Evolutionary conservation across 768 basidiomycete species (phyloP).

Genomic region (Hygrophoropsis aurantiaca): DNA sequence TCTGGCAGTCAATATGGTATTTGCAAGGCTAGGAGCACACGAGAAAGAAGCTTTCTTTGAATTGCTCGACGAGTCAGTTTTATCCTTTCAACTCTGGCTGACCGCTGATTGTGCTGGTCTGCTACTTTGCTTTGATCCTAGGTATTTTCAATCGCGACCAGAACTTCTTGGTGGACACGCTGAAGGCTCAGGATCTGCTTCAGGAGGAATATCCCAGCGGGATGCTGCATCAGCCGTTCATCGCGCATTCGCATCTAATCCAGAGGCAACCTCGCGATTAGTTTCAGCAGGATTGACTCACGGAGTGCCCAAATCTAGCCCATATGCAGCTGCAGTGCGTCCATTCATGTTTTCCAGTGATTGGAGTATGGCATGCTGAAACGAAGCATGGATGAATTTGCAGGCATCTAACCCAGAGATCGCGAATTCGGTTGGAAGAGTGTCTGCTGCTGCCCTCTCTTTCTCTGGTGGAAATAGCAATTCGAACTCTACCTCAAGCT

Average conservation of each 20-base stretch:
- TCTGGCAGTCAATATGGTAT: constrained; percentile 53
- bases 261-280: constrained; percentile 40
- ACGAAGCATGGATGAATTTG: not conserved
- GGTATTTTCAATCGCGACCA: constrained; percentile 74
- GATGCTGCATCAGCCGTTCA: constrained; percentile 44
- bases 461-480: constrained; percentile 29
- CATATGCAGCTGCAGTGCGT: constrained; percentile 37
- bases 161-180: constrained; percentile 48
- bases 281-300: constrained; percentile 43
- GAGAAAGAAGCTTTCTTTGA: constrained; percentile 85
- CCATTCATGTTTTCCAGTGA: not conserved
- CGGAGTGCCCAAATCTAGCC: constrained; percentile 33
- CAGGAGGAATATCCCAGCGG: constrained; percentile 18
- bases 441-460: constrained; percentile 56
- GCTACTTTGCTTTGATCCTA: constrained; percentile 23
- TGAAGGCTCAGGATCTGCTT: constrained; percentile 16
- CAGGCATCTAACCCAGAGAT: constrained; percentile 43
- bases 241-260: constrained; percentile 42
- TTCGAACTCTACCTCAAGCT: not conserved
- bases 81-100: not conserved
- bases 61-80: constrained; percentile 72
- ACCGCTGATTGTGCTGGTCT: constrained; percentile 1
- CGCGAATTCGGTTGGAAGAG: constrained; percentile 46
- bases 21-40: constrained; percentile 58
- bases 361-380: constrained; percentile 2